Conservation (phyloP, 768 basidiomycete genomes). For the Tylopilus felleus region DNA sequence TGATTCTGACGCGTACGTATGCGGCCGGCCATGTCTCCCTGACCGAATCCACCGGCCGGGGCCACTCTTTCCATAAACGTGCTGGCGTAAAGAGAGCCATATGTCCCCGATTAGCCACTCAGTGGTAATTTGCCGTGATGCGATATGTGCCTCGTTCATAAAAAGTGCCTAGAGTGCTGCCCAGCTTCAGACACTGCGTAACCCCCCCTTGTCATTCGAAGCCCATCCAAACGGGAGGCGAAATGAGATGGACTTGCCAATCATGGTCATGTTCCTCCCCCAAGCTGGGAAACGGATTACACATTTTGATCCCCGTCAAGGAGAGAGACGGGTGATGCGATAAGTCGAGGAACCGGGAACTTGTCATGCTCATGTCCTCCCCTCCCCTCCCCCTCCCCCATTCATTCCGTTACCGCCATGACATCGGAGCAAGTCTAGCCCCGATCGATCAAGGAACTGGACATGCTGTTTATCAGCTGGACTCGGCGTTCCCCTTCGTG, state of each 20-base stretch:
- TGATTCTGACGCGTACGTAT: not conserved
- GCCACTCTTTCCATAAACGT: constrained; percentile 11
- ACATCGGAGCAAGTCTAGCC: not conserved
- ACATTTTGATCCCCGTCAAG: constrained; percentile 25
- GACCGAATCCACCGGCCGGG: constrained; percentile 3
- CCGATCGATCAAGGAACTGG: not conserved
- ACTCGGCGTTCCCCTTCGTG: not conserved
- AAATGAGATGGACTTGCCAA: constrained; percentile 19
- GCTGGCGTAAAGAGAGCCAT: constrained; percentile 18
- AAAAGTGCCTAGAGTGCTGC: constrained; percentile 12
- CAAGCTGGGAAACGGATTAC: not conserved
- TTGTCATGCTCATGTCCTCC: not conserved
- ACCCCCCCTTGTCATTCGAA: constrained; percentile 11
- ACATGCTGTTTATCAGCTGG: not conserved
- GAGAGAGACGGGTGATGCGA: not conserved
- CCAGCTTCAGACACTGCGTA: not conserved
- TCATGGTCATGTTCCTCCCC: not conserved
- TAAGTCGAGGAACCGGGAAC: constrained; percentile 9
- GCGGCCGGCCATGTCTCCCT: constrained; percentile 1
- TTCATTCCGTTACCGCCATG: not conserved
- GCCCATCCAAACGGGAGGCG: constrained; percentile 16
- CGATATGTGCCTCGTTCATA: constrained; percentile 9
- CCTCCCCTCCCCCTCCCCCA: not conserved
- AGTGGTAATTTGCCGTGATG: constrained; percentile 12
- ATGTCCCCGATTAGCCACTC: constrained; percentile 11